Percentiles rank a stretch among this genome's conserved stretches.
Conservation (phyloP, 1,284 basidiomycete genomes). For the Anthracocystis setariae region DNA sequence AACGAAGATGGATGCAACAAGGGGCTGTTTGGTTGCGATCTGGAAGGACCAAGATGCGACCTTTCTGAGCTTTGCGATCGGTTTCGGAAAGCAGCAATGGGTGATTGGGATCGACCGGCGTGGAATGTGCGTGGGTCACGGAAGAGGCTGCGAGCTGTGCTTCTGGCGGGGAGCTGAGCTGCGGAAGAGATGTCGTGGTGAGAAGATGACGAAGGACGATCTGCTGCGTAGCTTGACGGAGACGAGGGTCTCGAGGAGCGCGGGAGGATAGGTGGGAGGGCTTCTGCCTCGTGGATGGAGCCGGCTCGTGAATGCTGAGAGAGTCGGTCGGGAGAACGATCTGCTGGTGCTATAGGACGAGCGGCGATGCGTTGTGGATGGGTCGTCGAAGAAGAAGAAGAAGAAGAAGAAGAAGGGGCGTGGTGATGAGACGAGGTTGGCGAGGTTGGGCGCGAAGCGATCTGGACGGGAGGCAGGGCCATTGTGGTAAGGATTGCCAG, state of each 20-base stretch:
- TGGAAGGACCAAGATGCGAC: conserved; percentile 34
- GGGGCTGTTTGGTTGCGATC: conserved; percentile 48
- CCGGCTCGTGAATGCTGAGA: conserved; percentile 29
- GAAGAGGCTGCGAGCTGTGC: conserved; percentile 48
- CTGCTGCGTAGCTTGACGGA: conserved; percentile 27
- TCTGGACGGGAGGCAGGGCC: conserved; percentile 43
- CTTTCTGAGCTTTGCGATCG: conserved; percentile 46
- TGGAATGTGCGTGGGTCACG: conserved; percentile 43
- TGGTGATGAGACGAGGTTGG: conserved; percentile 27
- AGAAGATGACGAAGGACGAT: conserved; percentile 22
- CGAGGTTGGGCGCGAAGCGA: conserved; percentile 34
- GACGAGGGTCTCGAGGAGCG: conserved; percentile 33
- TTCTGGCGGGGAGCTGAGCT: conserved; percentile 20
- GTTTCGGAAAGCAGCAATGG: conserved; percentile 39
- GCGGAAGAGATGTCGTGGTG: conserved; percentile 20
- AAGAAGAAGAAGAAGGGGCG: conserved; percentile 19
- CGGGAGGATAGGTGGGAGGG: conserved; percentile 24
- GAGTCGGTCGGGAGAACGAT: conserved; percentile 38
- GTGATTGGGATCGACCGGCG: conserved; percentile 43
- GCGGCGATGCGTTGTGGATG: conserved; percentile 37
- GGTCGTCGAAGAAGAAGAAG: conserved; percentile 21
- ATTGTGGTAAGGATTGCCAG: conserved; percentile 1
- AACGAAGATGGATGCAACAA: conserved; percentile 34
- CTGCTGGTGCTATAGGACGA: conserved; percentile 32
- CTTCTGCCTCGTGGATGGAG: conserved; percentile 28